A percentile compares a stretch with the other conserved stretches of the same genome.
phyloP scores from a whole-genome alignment of 352 stramenopile species.

The Pythium diclinum region DNA sequence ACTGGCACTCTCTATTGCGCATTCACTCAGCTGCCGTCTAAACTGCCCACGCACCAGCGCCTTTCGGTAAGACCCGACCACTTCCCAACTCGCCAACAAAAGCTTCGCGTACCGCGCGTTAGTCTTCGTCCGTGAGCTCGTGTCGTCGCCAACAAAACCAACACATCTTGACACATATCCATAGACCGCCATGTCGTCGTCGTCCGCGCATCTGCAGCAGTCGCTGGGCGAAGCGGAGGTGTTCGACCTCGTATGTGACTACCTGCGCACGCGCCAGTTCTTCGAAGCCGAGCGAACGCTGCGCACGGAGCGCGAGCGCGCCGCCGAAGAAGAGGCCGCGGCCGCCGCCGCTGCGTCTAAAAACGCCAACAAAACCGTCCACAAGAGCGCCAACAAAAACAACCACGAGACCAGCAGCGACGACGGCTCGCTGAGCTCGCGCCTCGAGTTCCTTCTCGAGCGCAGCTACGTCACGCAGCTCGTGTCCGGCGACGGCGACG shows the following conservation, averaged over 20 bases:
- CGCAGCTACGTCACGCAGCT: conserved; percentile 84
- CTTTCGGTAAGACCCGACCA: neutral
- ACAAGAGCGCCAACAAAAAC: conserved; percentile 35
- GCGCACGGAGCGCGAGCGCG: conserved; percentile 62
- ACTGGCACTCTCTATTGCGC: conserved; percentile 11
- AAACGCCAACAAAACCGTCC: neutral
- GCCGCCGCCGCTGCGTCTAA: neutral
- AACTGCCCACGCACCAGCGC: neutral
- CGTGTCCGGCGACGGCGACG: conserved; percentile 59
- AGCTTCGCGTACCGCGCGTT: neutral
- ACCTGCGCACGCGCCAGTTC: conserved; percentile 84
- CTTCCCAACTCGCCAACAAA: conserved; percentile 12
- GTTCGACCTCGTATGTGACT: conserved; percentile 87
- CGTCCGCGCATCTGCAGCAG: conserved; percentile 67
- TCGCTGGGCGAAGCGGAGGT: conserved; percentile 80
- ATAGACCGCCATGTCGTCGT: conserved; percentile 30
- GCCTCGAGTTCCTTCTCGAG: conserved; percentile 77
- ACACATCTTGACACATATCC: neutral
- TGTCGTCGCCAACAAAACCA: neutral
- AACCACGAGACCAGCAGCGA: conserved; percentile 20
- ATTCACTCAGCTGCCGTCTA: conserved; percentile 10
- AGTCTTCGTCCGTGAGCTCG: neutral
- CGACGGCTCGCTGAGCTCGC: conserved; percentile 45
- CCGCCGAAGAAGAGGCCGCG: conserved; percentile 18
- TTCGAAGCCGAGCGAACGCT: conserved; percentile 78